Conservation (phyloP, 805 yeast species). For the Candida parachauliodes region DNA sequence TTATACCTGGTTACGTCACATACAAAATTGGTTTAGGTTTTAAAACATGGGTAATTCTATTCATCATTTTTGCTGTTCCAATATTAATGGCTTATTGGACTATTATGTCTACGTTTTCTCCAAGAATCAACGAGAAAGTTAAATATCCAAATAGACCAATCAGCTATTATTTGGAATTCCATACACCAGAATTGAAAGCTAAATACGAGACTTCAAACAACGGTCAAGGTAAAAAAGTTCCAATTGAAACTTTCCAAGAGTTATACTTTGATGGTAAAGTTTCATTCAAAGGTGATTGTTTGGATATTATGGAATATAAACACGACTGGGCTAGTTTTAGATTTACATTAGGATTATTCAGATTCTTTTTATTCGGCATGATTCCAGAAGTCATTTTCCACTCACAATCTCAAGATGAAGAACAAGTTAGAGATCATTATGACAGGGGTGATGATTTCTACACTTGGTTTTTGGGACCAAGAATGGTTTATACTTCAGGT, state of each 20-base stretch:
- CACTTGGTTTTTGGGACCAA: conserved; percentile 89
- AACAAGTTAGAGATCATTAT: conserved; percentile 92
- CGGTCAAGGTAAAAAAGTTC: conserved; percentile 72
- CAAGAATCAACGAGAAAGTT: conserved; percentile 76
- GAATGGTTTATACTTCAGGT: conserved; percentile 93
- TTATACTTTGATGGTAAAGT: conserved; percentile 81
- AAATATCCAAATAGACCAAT: conserved; percentile 73
- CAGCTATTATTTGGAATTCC: conserved; percentile 77
- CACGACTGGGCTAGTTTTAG: conserved; percentile 88
- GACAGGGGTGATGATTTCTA: conserved; percentile 96
- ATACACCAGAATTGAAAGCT: conserved; percentile 61
- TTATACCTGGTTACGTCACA: conserved; percentile 61
- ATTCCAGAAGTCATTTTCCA: conserved; percentile 92
- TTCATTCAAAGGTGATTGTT: conserved; percentile 80
- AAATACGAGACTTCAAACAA: conserved; percentile 53
- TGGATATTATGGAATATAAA: conserved; percentile 79
- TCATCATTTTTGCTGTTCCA: conserved; percentile 57
- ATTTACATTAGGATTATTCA: conserved; percentile 74
- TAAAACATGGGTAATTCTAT: conserved; percentile 61
- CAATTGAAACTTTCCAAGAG: conserved; percentile 91
- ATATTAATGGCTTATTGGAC: conserved; percentile 83
- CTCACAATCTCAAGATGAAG: conserved; percentile 92
- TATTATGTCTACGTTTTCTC: conserved; percentile 68
- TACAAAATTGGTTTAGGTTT: conserved; percentile 68
- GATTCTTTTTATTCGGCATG: conserved; percentile 79